A percentile compares a stretch with the other conserved stretches of the same genome.
Conservation (phyloP, 352 stramenopile genomes). For the Globisporangium carolinianum region DNA sequence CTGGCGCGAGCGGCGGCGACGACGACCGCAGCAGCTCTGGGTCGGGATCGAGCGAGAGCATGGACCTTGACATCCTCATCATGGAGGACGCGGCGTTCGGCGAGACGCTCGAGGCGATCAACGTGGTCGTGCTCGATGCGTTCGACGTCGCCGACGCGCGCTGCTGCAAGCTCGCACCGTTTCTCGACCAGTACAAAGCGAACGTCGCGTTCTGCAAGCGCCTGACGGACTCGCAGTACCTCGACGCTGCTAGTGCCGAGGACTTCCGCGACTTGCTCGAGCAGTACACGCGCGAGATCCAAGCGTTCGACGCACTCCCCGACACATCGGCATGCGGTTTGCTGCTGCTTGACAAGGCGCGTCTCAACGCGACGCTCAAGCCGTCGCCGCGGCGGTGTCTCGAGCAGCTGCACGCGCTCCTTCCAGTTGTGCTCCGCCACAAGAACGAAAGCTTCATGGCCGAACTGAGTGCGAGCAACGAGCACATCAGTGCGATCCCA, state of each 20-base stretch:
- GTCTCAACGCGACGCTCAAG: constrained; percentile 54
- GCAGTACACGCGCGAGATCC: constrained; percentile 55
- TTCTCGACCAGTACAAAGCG: constrained; percentile 61
- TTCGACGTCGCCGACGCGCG: constrained; percentile 49
- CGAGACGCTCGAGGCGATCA: constrained; percentile 46
- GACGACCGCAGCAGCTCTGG: constrained; percentile 22
- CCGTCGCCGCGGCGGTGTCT: constrained; percentile 61
- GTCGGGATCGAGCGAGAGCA: constrained; percentile 25
- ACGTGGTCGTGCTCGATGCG: constrained; percentile 42
- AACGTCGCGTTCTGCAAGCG: constrained; percentile 60
- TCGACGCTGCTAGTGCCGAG: constrained; percentile 30
- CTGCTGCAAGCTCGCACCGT: constrained; percentile 53
- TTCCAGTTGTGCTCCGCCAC: constrained; percentile 49
- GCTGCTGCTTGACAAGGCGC: constrained; percentile 48
- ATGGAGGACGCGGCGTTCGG: constrained; percentile 64
- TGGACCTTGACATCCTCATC: constrained; percentile 77
- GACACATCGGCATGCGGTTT: constrained; percentile 42
- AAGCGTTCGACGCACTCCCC: constrained; percentile 40
- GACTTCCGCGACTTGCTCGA: constrained; percentile 53
- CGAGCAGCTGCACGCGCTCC: constrained; percentile 41
- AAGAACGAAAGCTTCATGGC: constrained; percentile 55
- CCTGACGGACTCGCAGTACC: constrained; percentile 21
- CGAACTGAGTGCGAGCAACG: constrained; percentile 46
- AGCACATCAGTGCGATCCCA: constrained; percentile 65
- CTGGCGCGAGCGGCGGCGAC: constrained; percentile 28